Percentiles rank a stretch among this genome's conserved stretches.
Evolutionary conservation across 1,139 yeast species (phyloP).

Genomic region (Casaregolazyma suthepensis): DNA sequence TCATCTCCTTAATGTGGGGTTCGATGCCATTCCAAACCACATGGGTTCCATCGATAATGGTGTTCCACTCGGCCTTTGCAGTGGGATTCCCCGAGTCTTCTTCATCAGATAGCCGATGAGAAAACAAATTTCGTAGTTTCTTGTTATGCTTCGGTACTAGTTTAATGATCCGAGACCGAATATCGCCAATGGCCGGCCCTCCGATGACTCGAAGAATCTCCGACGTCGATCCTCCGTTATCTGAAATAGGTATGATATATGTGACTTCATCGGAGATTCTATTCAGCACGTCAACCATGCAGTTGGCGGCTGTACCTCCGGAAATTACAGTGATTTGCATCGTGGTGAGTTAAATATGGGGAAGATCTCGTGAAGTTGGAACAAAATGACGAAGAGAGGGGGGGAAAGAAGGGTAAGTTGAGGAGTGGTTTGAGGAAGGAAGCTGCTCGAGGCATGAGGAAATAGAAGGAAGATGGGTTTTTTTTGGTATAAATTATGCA

Average conservation of each 20-base stretch:
- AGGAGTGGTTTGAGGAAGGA: neutral
- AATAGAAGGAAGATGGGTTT: neutral
- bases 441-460: neutral
- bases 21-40: slow-evolving; percentile 57
- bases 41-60: slow-evolving; percentile 75
- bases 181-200: slow-evolving; percentile 94
- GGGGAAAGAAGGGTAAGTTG: neutral
- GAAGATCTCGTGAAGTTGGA: neutral
- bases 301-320: slow-evolving; percentile 76
- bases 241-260: slow-evolving; percentile 78
- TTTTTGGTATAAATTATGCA: neutral
- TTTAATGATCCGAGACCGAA: slow-evolving; percentile 73
- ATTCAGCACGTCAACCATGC: slow-evolving; percentile 47
- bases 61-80: slow-evolving; percentile 72
- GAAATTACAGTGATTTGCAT: slow-evolving; percentile 36
- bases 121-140: slow-evolving; percentile 40
- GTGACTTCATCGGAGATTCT: slow-evolving; percentile 39
- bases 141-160: slow-evolving; percentile 50
- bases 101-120: slow-evolving; percentile 51
- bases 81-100: slow-evolving; percentile 10
- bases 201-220: slow-evolving; percentile 86
- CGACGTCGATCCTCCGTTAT: slow-evolving; percentile 93
- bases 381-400: neutral
- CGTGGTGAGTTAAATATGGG: neutral
- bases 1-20: slow-evolving; percentile 62